Percentiles rank a stretch among this genome's conserved stretches.
These are phyloP conservation scores for Stevia rebaudiana DNA, from an alignment of 140 eudicot genomes.

Conservation along the genomic window DNA sequence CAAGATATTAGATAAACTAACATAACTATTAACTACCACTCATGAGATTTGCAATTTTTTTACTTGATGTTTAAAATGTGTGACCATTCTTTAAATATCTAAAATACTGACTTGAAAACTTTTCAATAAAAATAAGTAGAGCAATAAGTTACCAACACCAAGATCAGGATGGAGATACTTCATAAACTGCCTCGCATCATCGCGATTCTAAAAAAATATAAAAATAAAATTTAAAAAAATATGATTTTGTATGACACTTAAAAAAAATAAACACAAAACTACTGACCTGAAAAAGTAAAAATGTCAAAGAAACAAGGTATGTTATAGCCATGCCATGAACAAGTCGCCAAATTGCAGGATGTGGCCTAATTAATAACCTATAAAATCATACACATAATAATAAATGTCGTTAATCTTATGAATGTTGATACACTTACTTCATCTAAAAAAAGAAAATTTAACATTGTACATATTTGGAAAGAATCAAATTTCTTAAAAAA, in stretches of 20 bases:
- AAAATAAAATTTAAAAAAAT: neutral
- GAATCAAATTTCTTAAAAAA: neutral
- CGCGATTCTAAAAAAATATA: constrained; percentile 88
- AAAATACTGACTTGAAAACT: neutral
- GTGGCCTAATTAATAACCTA: constrained; percentile 92
- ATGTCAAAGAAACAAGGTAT: constrained; percentile 83
- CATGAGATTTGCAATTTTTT: constrained; percentile 1
- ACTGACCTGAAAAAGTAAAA: constrained; percentile 94
- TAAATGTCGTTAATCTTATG: neutral
- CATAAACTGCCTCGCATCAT: constrained; percentile 98
- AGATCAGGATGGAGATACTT: constrained; percentile 88
- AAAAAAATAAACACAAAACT: constrained; percentile 9
- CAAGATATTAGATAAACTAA: neutral
- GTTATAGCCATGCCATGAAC: constrained; percentile 97
- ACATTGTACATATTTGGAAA: neutral
- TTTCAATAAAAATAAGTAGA: neutral
- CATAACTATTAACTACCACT: neutral
- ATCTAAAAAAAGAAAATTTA: neutral
- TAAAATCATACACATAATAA: constrained; percentile 21
- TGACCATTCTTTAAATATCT: neutral
- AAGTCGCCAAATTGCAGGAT: constrained; percentile 97
- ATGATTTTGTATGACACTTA: constrained; percentile 1
- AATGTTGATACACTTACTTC: neutral
- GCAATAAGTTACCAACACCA: constrained; percentile 75
- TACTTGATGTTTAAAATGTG: neutral